Evolutionary conservation across 2,329 filamentous ascomycete species (phyloP).

Genomic region (Aspergillus sp.): DNA sequence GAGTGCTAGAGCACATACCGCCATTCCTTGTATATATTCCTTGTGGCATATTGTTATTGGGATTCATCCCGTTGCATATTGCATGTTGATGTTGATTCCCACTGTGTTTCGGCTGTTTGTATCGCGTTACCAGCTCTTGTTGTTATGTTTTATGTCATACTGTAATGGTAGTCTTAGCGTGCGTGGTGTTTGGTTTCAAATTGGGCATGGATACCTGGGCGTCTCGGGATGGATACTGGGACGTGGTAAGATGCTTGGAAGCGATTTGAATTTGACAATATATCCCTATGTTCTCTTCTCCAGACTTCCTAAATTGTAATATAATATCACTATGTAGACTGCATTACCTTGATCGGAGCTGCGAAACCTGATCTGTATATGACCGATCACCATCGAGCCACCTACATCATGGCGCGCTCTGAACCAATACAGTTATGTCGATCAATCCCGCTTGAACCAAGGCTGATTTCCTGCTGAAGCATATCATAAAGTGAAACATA

Average conservation of each 20-base stretch:
- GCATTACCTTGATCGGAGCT: too few relatives aligned
- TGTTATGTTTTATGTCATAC: not conserved
- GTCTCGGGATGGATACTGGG: slow-evolving; percentile 10
- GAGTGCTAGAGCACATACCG: not conserved
- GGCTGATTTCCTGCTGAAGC: too few relatives aligned
- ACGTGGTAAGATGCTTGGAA: not conserved
- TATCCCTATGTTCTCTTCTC: not conserved
- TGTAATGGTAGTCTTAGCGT: slow-evolving; percentile 1
- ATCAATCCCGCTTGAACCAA: too few relatives aligned
- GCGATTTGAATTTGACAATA: not conserved
- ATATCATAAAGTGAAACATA: too few relatives aligned
- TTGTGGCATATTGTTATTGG: slow-evolving; percentile 3
- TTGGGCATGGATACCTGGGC: slow-evolving; percentile 17
- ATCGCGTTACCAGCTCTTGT: not conserved
- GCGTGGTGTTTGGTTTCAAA: slow-evolving; percentile 7
- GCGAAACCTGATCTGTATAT: not conserved
- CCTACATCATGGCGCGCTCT: not conserved
- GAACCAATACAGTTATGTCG: not conserved
- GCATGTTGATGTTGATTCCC: not conserved
- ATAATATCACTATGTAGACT: too few relatives aligned
- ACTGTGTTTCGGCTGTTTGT: not conserved
- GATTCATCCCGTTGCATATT: slow-evolving; percentile 3
- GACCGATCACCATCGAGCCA: not conserved
- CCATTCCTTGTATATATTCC: slow-evolving; percentile 6
- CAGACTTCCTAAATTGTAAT: too few relatives aligned